Conservation (phyloP, 306 rosid genomes). For the Carpinus fangiana region DNA sequence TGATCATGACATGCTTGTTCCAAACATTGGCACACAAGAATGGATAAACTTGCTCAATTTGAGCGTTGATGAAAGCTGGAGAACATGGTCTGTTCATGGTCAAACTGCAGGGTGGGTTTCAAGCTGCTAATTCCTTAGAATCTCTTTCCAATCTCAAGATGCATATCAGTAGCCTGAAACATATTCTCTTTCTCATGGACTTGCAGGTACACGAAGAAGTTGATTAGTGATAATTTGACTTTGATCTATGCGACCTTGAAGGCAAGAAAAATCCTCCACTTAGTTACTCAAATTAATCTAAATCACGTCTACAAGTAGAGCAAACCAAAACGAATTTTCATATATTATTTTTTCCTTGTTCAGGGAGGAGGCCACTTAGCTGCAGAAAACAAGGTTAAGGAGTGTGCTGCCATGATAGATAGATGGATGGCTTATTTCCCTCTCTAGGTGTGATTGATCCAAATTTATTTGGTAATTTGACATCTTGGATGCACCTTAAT, state of each 20-base stretch:
- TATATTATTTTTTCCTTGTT: not conserved
- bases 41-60: conserved; percentile 17
- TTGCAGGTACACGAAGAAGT: conserved; percentile 27
- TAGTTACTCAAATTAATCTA: not conserved
- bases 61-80: conserved; percentile 20
- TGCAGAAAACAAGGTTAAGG: conserved; percentile 14
- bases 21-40: conserved; percentile 26
- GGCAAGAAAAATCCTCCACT: conserved; percentile 2
- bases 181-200: not conserved
- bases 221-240: not conserved
- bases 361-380: conserved; percentile 32
- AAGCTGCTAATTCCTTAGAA: not conserved
- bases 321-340: not conserved
- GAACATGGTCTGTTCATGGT: conserved; percentile 21
- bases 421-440: conserved; percentile 30
- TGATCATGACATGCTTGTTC: conserved; percentile 23
- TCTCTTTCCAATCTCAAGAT: not conserved
- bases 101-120: conserved; percentile 25
- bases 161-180: not conserved
- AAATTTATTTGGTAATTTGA: not conserved
- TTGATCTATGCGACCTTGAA: conserved; percentile 18
- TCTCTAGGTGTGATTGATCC: not conserved
- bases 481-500: too few species aligned
- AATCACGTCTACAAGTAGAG: not conserved
- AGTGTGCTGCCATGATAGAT: conserved; percentile 21